Evolutionary conservation across 352 stramenopile species (phyloP).

Genomic region (Pythium diclinum): DNA sequence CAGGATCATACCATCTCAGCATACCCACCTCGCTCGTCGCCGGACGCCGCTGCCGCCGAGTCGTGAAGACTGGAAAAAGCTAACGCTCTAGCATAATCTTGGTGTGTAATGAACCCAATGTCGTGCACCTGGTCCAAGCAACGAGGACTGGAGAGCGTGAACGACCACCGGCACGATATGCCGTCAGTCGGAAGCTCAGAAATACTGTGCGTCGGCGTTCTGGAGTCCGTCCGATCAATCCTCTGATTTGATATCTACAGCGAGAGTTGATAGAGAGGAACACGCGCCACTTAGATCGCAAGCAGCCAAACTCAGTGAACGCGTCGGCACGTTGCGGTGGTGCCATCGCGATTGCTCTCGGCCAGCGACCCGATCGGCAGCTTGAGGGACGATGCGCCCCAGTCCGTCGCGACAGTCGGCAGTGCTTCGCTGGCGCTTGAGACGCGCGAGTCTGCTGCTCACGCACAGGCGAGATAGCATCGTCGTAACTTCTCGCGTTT

Average conservation of each 20-base stretch:
- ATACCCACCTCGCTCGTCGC: no score
- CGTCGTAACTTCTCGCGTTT: not conserved
- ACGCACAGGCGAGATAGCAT: not conserved
- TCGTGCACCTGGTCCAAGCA: no score
- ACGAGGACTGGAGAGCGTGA: no score
- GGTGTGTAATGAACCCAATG: no score
- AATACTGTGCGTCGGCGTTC: no score
- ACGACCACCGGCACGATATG: no score
- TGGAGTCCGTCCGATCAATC: no score
- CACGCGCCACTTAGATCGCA: conserved; percentile 53
- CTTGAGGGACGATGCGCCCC: conserved; percentile 13
- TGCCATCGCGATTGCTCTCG: conserved; percentile 30
- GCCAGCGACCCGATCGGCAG: conserved; percentile 53
- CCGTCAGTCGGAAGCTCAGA: no score
- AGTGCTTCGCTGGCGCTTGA: not conserved
- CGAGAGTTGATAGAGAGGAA: not conserved
- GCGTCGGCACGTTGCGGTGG: conserved; percentile 47
- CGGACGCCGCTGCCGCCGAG: no score
- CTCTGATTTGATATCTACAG: not conserved
- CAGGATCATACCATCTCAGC: no score
- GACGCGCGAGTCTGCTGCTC: not conserved
- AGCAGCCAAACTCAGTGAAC: conserved; percentile 71
- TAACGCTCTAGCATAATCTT: no score
- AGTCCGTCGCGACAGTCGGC: not conserved
- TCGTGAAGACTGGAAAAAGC: no score